These are phyloP conservation scores for Aspergillus egyptiacus DNA, from an alignment of 495 filamentous ascomycete species.

Conservation along the genomic window DNA sequence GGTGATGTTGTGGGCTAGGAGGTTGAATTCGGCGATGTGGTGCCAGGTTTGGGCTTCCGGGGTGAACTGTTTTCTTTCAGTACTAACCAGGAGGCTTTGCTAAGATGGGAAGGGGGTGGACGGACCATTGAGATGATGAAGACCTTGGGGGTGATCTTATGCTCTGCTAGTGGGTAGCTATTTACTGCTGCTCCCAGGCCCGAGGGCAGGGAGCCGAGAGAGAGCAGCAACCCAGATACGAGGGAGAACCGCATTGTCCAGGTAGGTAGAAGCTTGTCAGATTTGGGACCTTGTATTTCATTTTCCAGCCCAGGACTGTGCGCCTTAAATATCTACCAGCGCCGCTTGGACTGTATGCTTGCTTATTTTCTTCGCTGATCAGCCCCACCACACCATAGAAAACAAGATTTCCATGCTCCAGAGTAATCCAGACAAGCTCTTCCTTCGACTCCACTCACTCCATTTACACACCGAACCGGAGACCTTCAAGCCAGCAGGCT, in stretches of 20 bases:
- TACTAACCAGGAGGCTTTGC: too few species aligned
- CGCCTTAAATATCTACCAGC: background rate
- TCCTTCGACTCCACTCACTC: too few species aligned
- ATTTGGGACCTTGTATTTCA: too few species aligned
- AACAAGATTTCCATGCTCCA: background rate
- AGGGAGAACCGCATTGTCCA: constrained; percentile 19
- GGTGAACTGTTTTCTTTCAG: constrained; percentile 46
- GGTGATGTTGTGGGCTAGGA: constrained; percentile 59
- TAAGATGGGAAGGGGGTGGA: background rate
- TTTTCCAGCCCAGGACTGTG: too few species aligned
- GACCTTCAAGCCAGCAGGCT: background rate
- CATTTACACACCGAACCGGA: too few species aligned
- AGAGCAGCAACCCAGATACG: constrained; percentile 13
- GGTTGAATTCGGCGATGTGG: constrained; percentile 52
- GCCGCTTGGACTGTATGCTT: background rate
- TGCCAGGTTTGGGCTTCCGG: constrained; percentile 67
- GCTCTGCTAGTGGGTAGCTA: background rate
- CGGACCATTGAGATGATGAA: constrained; percentile 66
- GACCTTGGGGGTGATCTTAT: constrained; percentile 55
- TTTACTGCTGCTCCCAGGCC: background rate
- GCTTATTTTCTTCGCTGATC: background rate
- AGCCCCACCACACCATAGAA: background rate
- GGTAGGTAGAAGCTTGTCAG: too few species aligned
- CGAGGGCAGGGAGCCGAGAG: constrained; percentile 10
- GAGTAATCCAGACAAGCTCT: background rate